Evolutionary conservation across 2,329 filamentous ascomycete species (phyloP).

Genomic region (Blastomyces emzantsi): DNA sequence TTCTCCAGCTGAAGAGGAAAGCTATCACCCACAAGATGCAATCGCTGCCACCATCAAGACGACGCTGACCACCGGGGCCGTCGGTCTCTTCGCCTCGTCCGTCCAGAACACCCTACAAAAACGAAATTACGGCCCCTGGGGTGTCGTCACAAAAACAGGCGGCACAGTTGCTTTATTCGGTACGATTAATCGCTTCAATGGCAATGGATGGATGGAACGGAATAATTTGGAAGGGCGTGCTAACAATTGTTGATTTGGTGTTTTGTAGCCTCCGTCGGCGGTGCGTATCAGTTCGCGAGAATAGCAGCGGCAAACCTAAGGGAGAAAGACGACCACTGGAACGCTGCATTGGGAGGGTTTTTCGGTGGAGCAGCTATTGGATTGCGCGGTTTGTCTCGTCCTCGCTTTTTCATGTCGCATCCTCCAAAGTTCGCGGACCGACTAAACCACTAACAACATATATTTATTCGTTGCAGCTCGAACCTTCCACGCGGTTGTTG

Average conservation of each 20-base stretch:
- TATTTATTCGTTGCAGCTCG: conserved; percentile 38
- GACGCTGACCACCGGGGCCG: conserved; percentile 54
- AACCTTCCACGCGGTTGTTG: conserved; percentile 61
- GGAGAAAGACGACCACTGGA: conserved; percentile 71
- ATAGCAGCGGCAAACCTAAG: conserved; percentile 74
- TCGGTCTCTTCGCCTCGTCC: conserved; percentile 63
- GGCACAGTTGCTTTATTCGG: conserved; percentile 61
- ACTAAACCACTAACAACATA: neutral
- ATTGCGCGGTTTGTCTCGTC: conserved; percentile 51
- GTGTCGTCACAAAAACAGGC: conserved; percentile 71
- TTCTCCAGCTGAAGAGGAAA: conserved; percentile 38
- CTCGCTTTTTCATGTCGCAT: conserved; percentile 18
- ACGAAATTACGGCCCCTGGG: conserved; percentile 70
- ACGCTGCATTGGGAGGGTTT: conserved; percentile 67
- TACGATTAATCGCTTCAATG: conserved; percentile 32
- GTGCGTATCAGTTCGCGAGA: conserved; percentile 67
- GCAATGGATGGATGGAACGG: neutral
- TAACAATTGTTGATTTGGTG: conserved; percentile 1
- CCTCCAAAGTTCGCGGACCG: conserved; percentile 13
- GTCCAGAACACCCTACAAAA: conserved; percentile 80
- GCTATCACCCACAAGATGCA: conserved; percentile 67
- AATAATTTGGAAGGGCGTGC: neutral
- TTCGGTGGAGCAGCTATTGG: conserved; percentile 64
- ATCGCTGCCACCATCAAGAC: conserved; percentile 58
- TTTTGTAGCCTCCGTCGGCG: conserved; percentile 57